Evolutionary conservation across 257 asterid genomes (phyloP).

Genomic region (Perilla frutescens): DNA sequence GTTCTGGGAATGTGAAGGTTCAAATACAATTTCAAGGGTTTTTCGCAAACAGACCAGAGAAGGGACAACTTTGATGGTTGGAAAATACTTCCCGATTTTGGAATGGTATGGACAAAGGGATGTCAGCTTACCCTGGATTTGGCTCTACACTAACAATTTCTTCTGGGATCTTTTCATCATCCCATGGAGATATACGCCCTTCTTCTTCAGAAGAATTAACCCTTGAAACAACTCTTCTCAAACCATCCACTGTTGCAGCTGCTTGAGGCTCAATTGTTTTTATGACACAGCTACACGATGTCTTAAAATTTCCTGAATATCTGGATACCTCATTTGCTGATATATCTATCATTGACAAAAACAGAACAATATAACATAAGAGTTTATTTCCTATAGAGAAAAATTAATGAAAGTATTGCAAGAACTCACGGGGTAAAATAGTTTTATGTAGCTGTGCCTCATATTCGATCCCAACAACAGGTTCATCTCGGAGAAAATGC

Average conservation of each 20-base stretch:
- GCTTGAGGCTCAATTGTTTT: constrained; percentile 94
- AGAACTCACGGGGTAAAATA: constrained; percentile 81
- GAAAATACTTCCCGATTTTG: constrained; percentile 12
- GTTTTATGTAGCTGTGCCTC: constrained; percentile 95
- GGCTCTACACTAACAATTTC: constrained; percentile 75
- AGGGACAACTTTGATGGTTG: constrained; percentile 27
- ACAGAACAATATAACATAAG: constrained; percentile 13
- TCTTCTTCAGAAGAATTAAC: constrained; percentile 72
- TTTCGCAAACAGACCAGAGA: constrained; percentile 23
- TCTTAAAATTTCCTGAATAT: constrained; percentile 71
- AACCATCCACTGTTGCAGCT: constrained; percentile 67
- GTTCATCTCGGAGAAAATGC: constrained; percentile 95
- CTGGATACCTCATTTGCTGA: constrained; percentile 82
- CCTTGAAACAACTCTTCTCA: constrained; percentile 67
- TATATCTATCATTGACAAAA: constrained; percentile 58
- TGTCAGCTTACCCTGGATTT: constrained; percentile 74
- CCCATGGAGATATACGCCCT: constrained; percentile 73
- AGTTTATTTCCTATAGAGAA: constrained; percentile 23
- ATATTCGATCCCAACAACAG: constrained; percentile 89
- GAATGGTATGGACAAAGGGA: constrained; percentile 16
- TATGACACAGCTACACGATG: constrained; percentile 80
- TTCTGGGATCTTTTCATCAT: constrained; percentile 86
- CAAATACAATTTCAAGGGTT: constrained; percentile 14
- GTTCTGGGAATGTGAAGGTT: constrained; percentile 23
- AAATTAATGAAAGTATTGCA: constrained; percentile 4